Base-by-base conservation (phyloP, 768 basidiomycete species). In the Leccinum pellstonianum region DNA sequence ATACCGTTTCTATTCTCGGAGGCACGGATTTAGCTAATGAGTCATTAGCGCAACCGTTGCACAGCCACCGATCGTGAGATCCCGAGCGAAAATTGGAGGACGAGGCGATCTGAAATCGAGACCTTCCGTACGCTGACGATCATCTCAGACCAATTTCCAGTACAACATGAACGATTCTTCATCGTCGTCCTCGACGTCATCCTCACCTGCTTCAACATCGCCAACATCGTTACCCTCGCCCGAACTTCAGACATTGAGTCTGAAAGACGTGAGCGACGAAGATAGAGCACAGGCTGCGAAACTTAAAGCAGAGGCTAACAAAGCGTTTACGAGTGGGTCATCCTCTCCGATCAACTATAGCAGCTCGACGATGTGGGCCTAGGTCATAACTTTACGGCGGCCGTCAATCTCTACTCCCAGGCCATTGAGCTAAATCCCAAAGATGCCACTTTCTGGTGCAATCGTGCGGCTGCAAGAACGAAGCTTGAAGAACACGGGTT, bases 401-500 rank as follows among this genome's bases (percentile, higher is more conserved):
- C 95, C 11, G 87, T 90, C 10, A 80, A 82, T 43, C 75, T 97
- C 38, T 99, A 98, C 73, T 83, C 88, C 3, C 76, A 86, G 38
- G 93, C 96, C 2, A 90, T 98, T 64, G 86, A 89, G 64, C 83
- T 87, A 70, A 95, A 99, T 71, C 95, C 94, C 0, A 78, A 80
- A 57, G 96, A 98, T 67, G 77, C 94, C 55, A 95, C 93, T 14
- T 74, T 96, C 55, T 98, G 92, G 90, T 95, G 90, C 70, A 98
- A 98, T 75, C 84, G 96, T 38, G 94, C 97, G 2, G 91, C 93
- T 75, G 83, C 91, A 14, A 84, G 96, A 54, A 93, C 95, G 75
- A 97, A 92, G 77, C 75, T 98, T 57, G 91, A 99, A 73, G 88
- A 99, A 76, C 89, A 90, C 67, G 97, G 97, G 3, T 94, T 95